Base-by-base conservation (phyloP, 371 early-diverging fungal genomes). In the Mortierella sp. region DNA sequence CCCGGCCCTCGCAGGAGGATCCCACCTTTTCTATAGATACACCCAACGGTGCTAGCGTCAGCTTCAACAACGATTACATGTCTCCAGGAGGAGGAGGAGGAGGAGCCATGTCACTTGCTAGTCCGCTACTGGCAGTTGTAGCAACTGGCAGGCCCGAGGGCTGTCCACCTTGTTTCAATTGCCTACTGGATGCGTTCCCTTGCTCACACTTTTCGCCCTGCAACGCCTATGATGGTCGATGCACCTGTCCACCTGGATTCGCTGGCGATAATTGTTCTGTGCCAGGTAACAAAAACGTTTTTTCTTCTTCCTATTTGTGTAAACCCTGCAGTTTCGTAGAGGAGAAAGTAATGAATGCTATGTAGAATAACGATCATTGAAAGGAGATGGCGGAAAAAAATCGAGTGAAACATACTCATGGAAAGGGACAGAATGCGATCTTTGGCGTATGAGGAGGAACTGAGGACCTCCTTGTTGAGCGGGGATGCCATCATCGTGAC, bases 161-260 rank as follows among this genome's bases (percentile, higher is more conserved):
- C 24, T 94, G 95, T 68, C 96, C 95, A 0, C 93, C 94, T 9
- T 96, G 96, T 78, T 96, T 96, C 80, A 94, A 96, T 78, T 96
- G 96, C 81, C 87, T 91, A 70, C 84, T 96, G 57, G 90, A 92
- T 28, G 90, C 88, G 8, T 94, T 92, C 54, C 88, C 89, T 16
- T 97, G 97, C 68, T 85, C 89, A 20, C 94, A 97, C 76, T 94
- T 92, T 77, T 91, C 93, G 6, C 91, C 90, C 22, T 97, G 97
- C 80, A 93, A 91, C 61, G 86, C 90, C 45, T 92, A 89, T 64
- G 91, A 91, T 62, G 96, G 96, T 24, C 88, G 91, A 63, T 97
- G 98, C 77, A 84, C 84, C 51, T 97, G 98, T 75, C 93, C 93
- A 0, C 84, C 90, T 18, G 98, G 98, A 12, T 97, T 94, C 84